These are phyloP conservation scores for Mortierella sp. DNA, from an alignment of 371 early-diverging fungal genomes.

Conservation along the genomic window DNA sequence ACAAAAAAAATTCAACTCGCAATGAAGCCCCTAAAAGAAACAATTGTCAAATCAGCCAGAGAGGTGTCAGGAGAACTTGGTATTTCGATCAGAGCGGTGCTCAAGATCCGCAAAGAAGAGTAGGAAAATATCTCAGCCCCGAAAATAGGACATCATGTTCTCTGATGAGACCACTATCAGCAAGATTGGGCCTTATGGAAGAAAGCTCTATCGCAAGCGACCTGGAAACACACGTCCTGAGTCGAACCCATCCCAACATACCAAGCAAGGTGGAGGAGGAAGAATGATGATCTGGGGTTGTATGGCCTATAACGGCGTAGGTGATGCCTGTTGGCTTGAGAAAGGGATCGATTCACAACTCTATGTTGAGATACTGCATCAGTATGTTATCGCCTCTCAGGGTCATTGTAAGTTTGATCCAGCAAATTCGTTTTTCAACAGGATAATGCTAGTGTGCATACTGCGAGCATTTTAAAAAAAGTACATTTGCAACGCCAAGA, in stretches of 20 bases:
- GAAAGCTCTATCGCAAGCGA: not conserved
- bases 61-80: no score
- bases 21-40: no score
- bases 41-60: no score
- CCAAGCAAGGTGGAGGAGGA: slow-evolving; percentile 20
- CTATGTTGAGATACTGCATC: slow-evolving; percentile 27
- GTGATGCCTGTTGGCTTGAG: slow-evolving; percentile 25
- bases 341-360: slow-evolving; percentile 29
- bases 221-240: not conserved
- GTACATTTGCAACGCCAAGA: slow-evolving; percentile 16
- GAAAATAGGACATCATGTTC: slow-evolving; percentile 2
- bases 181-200: slow-evolving; percentile 1
- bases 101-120: no score
- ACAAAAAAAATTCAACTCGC: no score
- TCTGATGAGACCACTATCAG: not conserved
- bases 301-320: slow-evolving; percentile 17
- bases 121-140: no score
- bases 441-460: slow-evolving; percentile 48
- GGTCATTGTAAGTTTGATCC: slow-evolving; percentile 15
- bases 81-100: no score
- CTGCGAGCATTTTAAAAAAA: slow-evolving; percentile 11
- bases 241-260: slow-evolving; percentile 2
- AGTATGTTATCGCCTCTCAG: slow-evolving; percentile 15
- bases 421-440: slow-evolving; percentile 44
- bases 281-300: slow-evolving; percentile 35